phyloP scores from a whole-genome alignment of 495 filamentous ascomycete genomes.

The Trichoderma orchidacearum region DNA sequence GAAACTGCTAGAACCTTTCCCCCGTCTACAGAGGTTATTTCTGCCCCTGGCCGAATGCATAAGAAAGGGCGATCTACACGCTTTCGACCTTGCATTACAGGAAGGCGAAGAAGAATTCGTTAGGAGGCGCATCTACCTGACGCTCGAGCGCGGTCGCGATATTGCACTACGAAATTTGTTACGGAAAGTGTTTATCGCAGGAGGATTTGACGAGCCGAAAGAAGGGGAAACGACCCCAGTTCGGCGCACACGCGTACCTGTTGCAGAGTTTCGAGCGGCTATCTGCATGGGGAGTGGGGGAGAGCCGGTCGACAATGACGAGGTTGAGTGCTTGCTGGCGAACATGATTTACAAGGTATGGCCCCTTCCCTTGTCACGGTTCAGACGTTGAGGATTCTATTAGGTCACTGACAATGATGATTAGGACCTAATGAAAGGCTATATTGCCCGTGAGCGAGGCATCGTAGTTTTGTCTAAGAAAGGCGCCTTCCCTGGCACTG shows the following conservation, averaged over 20 bases:
- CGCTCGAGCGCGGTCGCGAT: constrained; percentile 81
- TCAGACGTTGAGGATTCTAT: not conserved
- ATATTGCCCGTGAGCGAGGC: constrained; percentile 80
- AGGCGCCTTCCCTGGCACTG: constrained; percentile 91
- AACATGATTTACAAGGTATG: constrained; percentile 95
- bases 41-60: constrained; percentile 63
- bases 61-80: constrained; percentile 63
- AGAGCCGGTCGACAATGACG: constrained; percentile 68
- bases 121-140: constrained; percentile 88
- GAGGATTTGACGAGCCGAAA: constrained; percentile 63
- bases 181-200: constrained; percentile 74
- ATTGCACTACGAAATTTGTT: constrained; percentile 81
- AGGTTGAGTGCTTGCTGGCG: constrained; percentile 88
- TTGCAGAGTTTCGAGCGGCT: constrained; percentile 60
- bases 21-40: constrained; percentile 67
- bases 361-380: not conserved
- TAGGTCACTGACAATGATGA: constrained; percentile 4
- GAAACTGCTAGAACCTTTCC: constrained; percentile 56
- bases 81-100: constrained; percentile 72
- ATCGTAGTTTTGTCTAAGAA: constrained; percentile 83
- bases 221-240: constrained; percentile 43
- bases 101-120: constrained; percentile 80
- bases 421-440: constrained; percentile 91
- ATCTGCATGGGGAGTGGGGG: constrained; percentile 39
- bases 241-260: constrained; percentile 62